Conservation (phyloP, 192 early-diverging fungal genomes). For the Podila verticillata region DNA sequence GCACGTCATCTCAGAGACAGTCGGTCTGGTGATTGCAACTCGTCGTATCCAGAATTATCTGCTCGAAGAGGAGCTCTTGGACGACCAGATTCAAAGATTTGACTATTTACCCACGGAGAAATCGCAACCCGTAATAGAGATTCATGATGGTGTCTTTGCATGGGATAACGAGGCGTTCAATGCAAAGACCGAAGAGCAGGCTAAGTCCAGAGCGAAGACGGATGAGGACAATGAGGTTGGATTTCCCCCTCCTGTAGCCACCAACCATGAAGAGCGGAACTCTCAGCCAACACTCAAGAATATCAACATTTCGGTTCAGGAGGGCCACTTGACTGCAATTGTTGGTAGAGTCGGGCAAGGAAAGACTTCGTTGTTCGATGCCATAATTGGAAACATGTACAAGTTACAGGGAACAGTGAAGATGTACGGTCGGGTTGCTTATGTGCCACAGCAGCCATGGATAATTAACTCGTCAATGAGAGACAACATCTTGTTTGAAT, state of each 20-base stretch:
- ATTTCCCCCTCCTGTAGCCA: background rate
- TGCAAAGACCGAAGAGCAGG: conserved; percentile 29
- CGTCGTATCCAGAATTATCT: conserved; percentile 25
- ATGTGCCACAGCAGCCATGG: conserved; percentile 76
- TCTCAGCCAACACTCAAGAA: conserved; percentile 24
- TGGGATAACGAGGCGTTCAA: conserved; percentile 24
- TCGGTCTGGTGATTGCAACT: conserved; percentile 16
- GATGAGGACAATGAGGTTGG: conserved; percentile 20
- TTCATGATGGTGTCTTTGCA: conserved; percentile 26
- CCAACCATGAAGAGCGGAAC: background rate
- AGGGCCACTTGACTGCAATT: conserved; percentile 28
- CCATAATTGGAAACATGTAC: conserved; percentile 89
- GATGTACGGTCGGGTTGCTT: conserved; percentile 70
- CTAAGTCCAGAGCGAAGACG: conserved; percentile 15
- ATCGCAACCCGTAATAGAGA: conserved; percentile 9
- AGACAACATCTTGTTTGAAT: conserved; percentile 92
- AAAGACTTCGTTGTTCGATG: conserved; percentile 56
- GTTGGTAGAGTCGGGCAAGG: conserved; percentile 52
- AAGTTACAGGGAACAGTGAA: conserved; percentile 65
- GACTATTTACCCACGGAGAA: background rate
- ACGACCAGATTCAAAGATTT: conserved; percentile 6
- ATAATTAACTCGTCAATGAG: conserved; percentile 92
- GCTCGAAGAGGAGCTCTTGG: conserved; percentile 15
- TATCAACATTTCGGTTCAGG: conserved; percentile 28
- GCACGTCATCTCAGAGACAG: conserved; percentile 10